Evolutionary conservation across 352 stramenopile genomes (phyloP).

Genomic region (Elongisporangium prolatum): DNA sequence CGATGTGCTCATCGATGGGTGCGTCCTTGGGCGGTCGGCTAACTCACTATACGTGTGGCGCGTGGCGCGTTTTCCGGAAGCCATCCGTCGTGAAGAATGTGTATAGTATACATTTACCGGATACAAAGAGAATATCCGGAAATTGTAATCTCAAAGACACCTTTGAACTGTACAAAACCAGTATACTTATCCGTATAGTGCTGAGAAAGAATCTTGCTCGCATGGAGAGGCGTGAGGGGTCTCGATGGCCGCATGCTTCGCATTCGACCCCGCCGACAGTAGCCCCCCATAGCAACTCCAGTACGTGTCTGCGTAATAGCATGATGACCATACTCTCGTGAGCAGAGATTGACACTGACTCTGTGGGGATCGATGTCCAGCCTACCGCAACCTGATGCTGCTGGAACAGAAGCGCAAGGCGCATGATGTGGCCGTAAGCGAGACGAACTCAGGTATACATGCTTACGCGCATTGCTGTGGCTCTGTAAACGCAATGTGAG

Average conservation of each 20-base stretch:
- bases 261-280: not conserved
- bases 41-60: not conserved
- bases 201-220: not conserved
- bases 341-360: not conserved
- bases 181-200: not conserved
- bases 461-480: not conserved
- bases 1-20: not conserved
- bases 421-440: conserved; percentile 32
- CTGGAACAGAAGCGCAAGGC: conserved; percentile 51
- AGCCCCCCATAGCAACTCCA: not conserved
- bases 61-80: not conserved
- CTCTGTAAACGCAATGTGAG: not conserved
- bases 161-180: no score
- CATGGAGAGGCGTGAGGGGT: not conserved
- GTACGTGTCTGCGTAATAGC: not conserved
- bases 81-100: not conserved
- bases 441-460: conserved; percentile 39
- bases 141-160: no score
- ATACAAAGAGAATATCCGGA: not conserved
- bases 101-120: not conserved
- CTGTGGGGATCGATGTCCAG: conserved; percentile 6
- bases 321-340: not conserved
- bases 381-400: conserved; percentile 38
- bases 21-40: not conserved
- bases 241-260: not conserved